phyloP scores from a whole-genome alignment of 805 yeast species.

The Teunomyces funiuensis region DNA sequence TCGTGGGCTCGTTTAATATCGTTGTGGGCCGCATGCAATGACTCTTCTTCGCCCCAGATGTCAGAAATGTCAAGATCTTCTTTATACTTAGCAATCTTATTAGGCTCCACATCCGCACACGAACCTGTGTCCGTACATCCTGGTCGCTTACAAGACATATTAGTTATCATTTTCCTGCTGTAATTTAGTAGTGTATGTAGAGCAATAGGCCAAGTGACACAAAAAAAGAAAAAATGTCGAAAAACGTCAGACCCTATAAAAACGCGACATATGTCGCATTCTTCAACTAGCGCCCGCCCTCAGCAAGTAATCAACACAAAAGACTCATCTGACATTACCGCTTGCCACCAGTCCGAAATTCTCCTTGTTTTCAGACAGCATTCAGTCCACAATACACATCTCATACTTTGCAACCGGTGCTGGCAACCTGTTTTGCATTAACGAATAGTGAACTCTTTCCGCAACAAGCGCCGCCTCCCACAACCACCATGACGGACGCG shows the following conservation, averaged over 20 bases:
- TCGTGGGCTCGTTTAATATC: constrained; percentile 59
- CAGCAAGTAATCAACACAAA: constrained; percentile 4
- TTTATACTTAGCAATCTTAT: not conserved
- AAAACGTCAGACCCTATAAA: too few species aligned
- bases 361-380: not conserved
- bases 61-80: constrained; percentile 18
- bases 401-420: constrained; percentile 1
- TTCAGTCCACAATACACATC: constrained; percentile 6
- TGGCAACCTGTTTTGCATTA: constrained; percentile 5
- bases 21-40: constrained; percentile 15
- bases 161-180: not conserved
- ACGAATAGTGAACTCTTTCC: not conserved
- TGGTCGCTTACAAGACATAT: not conserved
- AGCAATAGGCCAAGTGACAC: too few species aligned
- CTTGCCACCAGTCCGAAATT: constrained; percentile 14
- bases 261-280: not conserved
- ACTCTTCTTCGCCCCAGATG: constrained; percentile 34
- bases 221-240: too few species aligned
- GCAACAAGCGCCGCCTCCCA: not conserved
- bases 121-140: constrained; percentile 2
- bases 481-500: constrained; percentile 37
- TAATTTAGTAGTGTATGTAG: not conserved
- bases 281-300: not conserved
- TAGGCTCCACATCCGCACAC: constrained; percentile 6
- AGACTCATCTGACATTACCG: constrained; percentile 7